Evolutionary conservation across 257 asterid species (phyloP).

Genomic region (Nicotiana noctiflora): DNA sequence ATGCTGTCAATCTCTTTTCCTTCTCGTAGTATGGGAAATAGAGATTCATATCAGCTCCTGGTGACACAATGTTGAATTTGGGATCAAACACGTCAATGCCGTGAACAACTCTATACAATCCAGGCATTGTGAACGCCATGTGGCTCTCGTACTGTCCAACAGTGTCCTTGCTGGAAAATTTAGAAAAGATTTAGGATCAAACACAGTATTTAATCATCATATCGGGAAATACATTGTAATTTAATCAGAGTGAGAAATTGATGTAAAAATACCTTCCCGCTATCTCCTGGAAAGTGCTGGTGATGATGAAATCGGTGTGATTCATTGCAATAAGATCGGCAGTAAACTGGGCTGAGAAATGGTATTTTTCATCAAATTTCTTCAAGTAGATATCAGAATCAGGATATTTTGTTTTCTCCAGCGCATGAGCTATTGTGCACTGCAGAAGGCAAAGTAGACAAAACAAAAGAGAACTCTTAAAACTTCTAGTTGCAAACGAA

Average conservation of each 20-base stretch:
- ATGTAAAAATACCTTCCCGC: constrained; percentile 70
- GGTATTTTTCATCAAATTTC: constrained; percentile 84
- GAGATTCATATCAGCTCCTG: constrained; percentile 76
- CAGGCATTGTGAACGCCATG: constrained; percentile 95
- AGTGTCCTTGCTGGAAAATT: constrained; percentile 67
- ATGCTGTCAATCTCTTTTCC: constrained; percentile 61
- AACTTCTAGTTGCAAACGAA: not conserved
- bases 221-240: not conserved
- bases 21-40: constrained; percentile 66
- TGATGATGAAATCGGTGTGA: constrained; percentile 94
- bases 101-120: constrained; percentile 84
- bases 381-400: constrained; percentile 78
- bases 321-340: constrained; percentile 97
- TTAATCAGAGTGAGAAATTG: not conserved
- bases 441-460: constrained; percentile 16
- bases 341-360: constrained; percentile 91
- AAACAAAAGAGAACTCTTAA: not conserved
- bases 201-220: no score
- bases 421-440: constrained; percentile 95
- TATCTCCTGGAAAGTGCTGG: constrained; percentile 96
- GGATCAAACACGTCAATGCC: constrained; percentile 94
- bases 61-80: constrained; percentile 96
- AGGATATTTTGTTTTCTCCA: constrained; percentile 92
- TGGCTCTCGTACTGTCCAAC: constrained; percentile 99
- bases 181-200: not conserved